Evolutionary conservation across 108 stramenopile genomes (phyloP).

Genomic region (Pseudonitzschia multiseries): DNA sequence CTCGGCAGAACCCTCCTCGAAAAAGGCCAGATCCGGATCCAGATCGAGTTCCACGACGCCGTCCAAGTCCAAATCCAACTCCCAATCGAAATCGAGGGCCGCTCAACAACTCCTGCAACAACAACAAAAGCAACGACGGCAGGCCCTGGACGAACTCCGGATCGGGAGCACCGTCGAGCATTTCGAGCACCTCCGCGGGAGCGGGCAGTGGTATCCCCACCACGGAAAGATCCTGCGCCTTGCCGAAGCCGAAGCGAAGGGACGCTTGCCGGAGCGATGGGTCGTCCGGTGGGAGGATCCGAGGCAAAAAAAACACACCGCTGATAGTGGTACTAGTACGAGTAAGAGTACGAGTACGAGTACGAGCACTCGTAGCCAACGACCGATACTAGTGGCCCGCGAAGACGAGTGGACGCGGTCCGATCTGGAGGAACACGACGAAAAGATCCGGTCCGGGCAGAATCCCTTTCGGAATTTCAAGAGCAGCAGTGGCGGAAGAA

Average conservation of each 20-base stretch:
- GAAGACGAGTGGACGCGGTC: conserved; percentile 25
- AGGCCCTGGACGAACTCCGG: not conserved
- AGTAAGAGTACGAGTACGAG: not conserved
- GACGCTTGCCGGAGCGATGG: conserved; percentile 27
- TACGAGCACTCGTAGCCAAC: too few relatives aligned
- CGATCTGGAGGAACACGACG: conserved; percentile 1
- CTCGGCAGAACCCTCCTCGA: not conserved
- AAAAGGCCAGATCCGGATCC: not conserved
- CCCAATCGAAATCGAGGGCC: too few relatives aligned
- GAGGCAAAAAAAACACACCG: not conserved
- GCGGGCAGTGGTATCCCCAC: conserved; percentile 17
- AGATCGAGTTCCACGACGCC: not conserved
- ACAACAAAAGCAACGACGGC: not conserved
- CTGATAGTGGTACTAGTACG: not conserved
- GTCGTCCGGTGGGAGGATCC: conserved; percentile 17
- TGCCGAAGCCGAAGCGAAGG: conserved; percentile 3
- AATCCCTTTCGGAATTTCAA: not conserved
- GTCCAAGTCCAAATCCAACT: not conserved
- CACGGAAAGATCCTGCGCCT: conserved; percentile 26
- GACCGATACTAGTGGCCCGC: too few relatives aligned
- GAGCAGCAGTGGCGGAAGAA: not conserved
- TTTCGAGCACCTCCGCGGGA: not conserved
- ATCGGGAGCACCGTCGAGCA: conserved; percentile 24
- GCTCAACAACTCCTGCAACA: not conserved
- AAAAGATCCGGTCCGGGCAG: not conserved